These are phyloP conservation scores for Xylaria castorea DNA, from an alignment of 495 filamentous ascomycete species.

Conservation along the genomic window DNA sequence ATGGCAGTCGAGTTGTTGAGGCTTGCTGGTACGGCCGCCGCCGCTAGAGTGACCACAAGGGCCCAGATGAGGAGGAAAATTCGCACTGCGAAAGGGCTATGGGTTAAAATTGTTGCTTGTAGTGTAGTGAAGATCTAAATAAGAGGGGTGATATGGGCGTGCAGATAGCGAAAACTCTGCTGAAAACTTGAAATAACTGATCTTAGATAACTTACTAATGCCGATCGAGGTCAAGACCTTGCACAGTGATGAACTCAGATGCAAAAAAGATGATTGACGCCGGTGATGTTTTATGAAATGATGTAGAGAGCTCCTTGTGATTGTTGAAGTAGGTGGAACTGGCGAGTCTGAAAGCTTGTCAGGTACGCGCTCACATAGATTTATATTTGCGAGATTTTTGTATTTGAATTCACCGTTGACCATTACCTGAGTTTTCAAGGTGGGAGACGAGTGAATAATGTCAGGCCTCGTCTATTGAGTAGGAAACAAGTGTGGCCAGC, in stretches of 20 bases:
- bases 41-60: neutral
- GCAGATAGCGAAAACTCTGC: neutral
- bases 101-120: neutral
- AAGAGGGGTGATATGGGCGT: neutral
- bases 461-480: neutral
- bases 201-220: neutral
- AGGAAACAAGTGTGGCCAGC: neutral
- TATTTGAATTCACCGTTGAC: neutral
- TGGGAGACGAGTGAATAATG: neutral
- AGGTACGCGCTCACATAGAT: neutral
- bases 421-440: neutral
- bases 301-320: neutral
- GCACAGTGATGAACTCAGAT: neutral
- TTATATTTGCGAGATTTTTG: neutral
- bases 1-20: neutral
- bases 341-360: neutral
- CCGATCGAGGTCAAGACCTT: neutral
- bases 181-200: neutral
- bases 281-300: neutral
- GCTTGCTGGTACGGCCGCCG: neutral
- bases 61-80: neutral
- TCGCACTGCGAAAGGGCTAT: neutral
- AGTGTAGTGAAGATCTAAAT: neutral
- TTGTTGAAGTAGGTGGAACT: neutral
- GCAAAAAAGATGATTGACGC: neutral